A percentile compares a stretch with the other conserved stretches of the same genome.
Conservation (phyloP, 176 grass and related monocot genomes). For the Bolboschoenus planiculmis region DNA sequence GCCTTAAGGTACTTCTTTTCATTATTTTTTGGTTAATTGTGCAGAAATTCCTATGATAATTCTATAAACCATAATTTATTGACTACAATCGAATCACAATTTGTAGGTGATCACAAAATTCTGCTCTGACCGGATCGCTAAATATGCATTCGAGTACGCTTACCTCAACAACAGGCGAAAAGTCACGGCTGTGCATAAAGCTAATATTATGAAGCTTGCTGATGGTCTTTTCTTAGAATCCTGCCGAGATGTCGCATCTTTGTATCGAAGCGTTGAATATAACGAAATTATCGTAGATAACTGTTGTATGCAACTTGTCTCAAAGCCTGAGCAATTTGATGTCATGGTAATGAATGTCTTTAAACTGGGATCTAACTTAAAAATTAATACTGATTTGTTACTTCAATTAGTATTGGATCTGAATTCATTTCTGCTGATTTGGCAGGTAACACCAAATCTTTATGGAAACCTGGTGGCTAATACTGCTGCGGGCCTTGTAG, state of each 20-base stretch:
- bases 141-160: constrained; percentile 97
- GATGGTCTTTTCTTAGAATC: constrained; percentile 94
- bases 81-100: background rate
- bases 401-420: background rate
- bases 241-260: constrained; percentile 31
- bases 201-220: constrained; percentile 96
- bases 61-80: background rate
- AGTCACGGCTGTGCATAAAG: constrained; percentile 94
- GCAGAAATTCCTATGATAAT: background rate
- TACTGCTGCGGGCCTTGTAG: constrained; percentile 83
- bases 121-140: constrained; percentile 84
- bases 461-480: constrained; percentile 97
- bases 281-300: constrained; percentile 47
- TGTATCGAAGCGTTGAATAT: constrained; percentile 34
- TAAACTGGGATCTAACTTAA: background rate
- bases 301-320: constrained; percentile 47
- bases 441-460: constrained; percentile 95
- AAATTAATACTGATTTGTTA: background rate
- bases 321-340: constrained; percentile 36
- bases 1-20: constrained; percentile 58
- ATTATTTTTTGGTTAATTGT: constrained; percentile 10
- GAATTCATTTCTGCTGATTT: background rate
- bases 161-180: constrained; percentile 95
- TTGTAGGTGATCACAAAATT: constrained; percentile 90
- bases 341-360: constrained; percentile 22